Evolutionary conservation across 2,329 filamentous ascomycete species (phyloP), one percentile per base, ranked within the genome.

Genomic region (Pseudogymnoascus sp.): DNA sequence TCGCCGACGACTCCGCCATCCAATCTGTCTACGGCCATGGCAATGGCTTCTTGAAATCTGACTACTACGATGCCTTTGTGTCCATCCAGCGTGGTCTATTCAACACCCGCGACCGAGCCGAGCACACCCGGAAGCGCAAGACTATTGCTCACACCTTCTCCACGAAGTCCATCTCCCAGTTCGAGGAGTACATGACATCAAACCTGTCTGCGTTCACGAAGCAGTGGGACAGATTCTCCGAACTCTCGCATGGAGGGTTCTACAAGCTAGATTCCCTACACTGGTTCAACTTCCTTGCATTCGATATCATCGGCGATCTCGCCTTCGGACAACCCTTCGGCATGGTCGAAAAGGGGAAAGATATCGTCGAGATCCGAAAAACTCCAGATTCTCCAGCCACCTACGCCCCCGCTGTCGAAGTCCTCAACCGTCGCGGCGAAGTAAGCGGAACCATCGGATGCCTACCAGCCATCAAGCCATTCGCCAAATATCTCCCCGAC

Each of bases 51-150:
- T 69, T 89, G 60, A 90, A 90, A 72, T 77, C 85, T 63, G 87
- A 93, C 2, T 96, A 93, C 77, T 96, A 96, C 70, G 91, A 96
- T 70, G 89, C 90, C 59, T 96, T 96, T 69, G 91, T 96, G 62
- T 93, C 89, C 11, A 96, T 96, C 71, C 84, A 83, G 60, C 85
- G 90, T 11, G 91, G 91, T 18, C 81, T 97, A 11, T 97, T 96
- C 84, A 96, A 96, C 75, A 96, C 92, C 0, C 83, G 93, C 33
- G 86, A 93, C 76, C 84, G 93, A 59, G 80, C 80, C 0, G 90
- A 96, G 71, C 92, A 97, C 74, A 88, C 88, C 0, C 86, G 92
- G 66, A 97, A 96, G 82, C 85, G 92, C 70, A 96, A 96, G 82
- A 88, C 90, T 2, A 85, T 96, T 58, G 87, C 90, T 1, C 91